These are phyloP conservation scores for Aspergillus incahuasiensis DNA, from an alignment of 495 filamentous ascomycete species.

Conservation along the genomic window DNA sequence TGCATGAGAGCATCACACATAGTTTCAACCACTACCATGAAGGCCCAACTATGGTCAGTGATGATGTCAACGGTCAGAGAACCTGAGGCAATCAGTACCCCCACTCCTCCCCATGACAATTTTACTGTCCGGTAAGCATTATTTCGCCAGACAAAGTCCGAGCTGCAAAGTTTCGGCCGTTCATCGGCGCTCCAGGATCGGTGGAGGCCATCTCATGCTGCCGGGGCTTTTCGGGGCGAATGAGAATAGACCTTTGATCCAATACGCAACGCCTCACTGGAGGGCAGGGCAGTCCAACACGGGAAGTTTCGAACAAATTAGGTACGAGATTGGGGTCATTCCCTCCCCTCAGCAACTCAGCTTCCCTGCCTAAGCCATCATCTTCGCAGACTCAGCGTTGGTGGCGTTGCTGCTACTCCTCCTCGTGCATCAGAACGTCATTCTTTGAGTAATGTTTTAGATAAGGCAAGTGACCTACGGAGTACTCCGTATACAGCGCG, in stretches of 20 bases:
- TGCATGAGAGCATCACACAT: too few relatives aligned
- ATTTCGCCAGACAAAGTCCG: not conserved
- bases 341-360: not conserved
- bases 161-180: not conserved
- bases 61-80: not conserved
- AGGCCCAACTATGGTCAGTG: not conserved
- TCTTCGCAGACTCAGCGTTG: conserved; percentile 4
- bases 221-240: not conserved
- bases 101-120: not conserved
- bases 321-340: conserved; percentile 5
- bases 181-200: conserved; percentile 1
- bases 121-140: not conserved
- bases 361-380: not conserved
- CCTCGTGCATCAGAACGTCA: not conserved
- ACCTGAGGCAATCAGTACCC: not conserved
- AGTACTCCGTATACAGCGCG: not conserved
- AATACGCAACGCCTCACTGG: conserved; percentile 4
- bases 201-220: not conserved
- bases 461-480: not conserved
- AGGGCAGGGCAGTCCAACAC: conserved; percentile 3
- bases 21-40: too few relatives aligned
- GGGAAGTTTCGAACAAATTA: conserved; percentile 20
- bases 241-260: not conserved
- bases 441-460: not conserved
- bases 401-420: conserved; percentile 1